Evolutionary conservation across 108 stramenopile species (phyloP).

Genomic region (Nannochloropsis oceanica): DNA sequence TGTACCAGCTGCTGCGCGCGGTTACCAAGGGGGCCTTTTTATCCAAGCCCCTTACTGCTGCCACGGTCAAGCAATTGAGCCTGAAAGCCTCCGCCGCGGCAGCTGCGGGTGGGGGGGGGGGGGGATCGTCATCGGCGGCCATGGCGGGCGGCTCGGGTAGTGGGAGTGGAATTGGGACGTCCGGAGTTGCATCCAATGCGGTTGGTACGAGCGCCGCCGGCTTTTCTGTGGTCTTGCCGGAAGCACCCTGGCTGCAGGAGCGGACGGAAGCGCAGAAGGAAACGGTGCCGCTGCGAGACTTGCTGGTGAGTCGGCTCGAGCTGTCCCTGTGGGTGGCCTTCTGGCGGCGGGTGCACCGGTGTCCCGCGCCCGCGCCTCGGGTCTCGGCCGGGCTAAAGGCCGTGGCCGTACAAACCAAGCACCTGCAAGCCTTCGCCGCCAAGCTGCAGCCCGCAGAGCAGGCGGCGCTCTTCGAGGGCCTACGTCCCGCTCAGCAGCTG

Average conservation of each 20-base stretch:
- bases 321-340: conserved; percentile 21
- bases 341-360: not conserved
- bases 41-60: not conserved
- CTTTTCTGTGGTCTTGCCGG: not conserved
- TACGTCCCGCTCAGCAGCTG: not conserved
- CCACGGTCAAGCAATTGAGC: not conserved
- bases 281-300: conserved; percentile 5
- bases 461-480: conserved; percentile 8
- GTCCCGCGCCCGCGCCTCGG: not conserved
- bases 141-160: not conserved
- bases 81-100: not conserved
- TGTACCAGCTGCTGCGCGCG: not conserved
- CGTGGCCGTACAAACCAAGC: not conserved
- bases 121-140: not conserved
- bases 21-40: not conserved
- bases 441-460: not conserved
- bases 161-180: not conserved
- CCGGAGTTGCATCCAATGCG: not conserved
- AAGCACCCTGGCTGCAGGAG: conserved; percentile 5
- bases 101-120: not conserved
- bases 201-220: not conserved
- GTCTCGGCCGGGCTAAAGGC: not conserved
- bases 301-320: conserved; percentile 20
- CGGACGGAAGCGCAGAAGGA: conserved; percentile 2
- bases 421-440: not conserved